These are phyloP conservation scores for Thielaviopsis euricoi DNA, from an alignment of 2,329 filamentous ascomycete species.

Conservation along the genomic window DNA sequence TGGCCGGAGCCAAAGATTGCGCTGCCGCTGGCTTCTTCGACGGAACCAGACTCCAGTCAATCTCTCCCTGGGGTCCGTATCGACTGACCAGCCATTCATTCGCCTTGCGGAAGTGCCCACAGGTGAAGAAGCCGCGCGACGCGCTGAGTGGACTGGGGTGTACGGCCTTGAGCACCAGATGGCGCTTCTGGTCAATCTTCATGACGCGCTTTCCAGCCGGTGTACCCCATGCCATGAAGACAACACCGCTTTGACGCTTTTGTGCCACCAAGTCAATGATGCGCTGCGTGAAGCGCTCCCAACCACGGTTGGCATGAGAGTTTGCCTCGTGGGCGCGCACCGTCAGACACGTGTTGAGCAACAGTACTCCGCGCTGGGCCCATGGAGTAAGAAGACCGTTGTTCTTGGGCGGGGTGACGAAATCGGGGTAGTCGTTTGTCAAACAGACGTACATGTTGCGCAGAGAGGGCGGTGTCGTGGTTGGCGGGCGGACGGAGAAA, in stretches of 20 bases:
- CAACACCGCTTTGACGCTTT: conserved; percentile 63
- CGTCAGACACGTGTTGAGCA: conserved; percentile 90
- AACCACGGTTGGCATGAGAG: conserved; percentile 70
- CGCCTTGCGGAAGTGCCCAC: conserved; percentile 62
- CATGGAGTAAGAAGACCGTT: conserved; percentile 78
- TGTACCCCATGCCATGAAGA: conserved; percentile 87
- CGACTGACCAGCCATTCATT: conserved; percentile 69
- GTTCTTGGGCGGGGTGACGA: conserved; percentile 57
- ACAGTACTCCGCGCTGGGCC: conserved; percentile 81
- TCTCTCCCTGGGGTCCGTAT: conserved; percentile 64
- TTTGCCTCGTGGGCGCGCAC: conserved; percentile 81
- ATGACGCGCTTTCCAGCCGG: conserved; percentile 67
- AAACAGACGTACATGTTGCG: conserved; percentile 87
- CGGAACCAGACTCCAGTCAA: conserved; percentile 59
- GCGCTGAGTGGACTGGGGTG: conserved; percentile 93
- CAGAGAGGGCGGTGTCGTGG: conserved; percentile 73
- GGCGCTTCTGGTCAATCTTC: conserved; percentile 54
- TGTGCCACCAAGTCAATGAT: conserved; percentile 77
- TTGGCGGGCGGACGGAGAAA: conserved; percentile 86
- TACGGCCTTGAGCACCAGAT: conserved; percentile 71
- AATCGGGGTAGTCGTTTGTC: conserved; percentile 73
- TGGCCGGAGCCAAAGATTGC: conserved; percentile 11
- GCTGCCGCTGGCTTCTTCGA: conserved; percentile 17
- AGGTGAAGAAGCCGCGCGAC: conserved; percentile 63
- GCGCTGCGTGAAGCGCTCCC: conserved; percentile 85